Conservation (phyloP, 2,329 filamentous ascomycete species). For the Chalaropsis thielavioides region DNA sequence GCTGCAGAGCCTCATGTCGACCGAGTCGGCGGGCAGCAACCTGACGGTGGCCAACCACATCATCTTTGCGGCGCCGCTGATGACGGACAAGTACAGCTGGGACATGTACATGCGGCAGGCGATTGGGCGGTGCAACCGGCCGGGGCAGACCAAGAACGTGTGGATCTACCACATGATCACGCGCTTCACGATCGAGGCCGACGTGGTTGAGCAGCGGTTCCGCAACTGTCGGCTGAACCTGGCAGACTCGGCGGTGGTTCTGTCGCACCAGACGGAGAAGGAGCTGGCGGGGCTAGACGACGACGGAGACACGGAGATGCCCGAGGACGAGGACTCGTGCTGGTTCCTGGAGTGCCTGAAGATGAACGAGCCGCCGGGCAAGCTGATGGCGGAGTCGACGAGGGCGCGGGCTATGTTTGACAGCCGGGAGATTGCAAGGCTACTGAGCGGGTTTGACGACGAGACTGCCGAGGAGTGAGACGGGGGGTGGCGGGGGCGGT, state of each 20-base stretch:
- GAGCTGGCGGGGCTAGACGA: neutral
- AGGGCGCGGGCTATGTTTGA: conserved; percentile 14
- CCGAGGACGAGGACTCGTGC: neutral
- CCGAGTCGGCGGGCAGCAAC: conserved; percentile 30
- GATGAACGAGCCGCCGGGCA: neutral
- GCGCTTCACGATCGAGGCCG: conserved; percentile 29
- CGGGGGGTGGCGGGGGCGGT: neutral
- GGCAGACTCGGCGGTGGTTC: neutral
- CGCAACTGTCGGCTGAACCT: neutral
- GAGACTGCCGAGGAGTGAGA: conserved; percentile 6
- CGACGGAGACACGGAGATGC: neutral
- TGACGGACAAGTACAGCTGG: conserved; percentile 24
- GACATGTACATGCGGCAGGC: conserved; percentile 29
- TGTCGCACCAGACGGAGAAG: neutral
- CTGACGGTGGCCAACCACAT: conserved; percentile 30
- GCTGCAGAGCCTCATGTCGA: conserved; percentile 27
- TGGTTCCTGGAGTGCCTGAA: neutral
- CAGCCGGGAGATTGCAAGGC: conserved; percentile 13
- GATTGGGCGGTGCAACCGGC: conserved; percentile 27
- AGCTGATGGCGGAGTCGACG: neutral
- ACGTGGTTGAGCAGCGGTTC: conserved; percentile 25
- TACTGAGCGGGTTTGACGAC: conserved; percentile 14
- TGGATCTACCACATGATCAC: conserved; percentile 29
- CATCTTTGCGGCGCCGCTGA: conserved; percentile 28
- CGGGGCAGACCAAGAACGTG: conserved; percentile 28